Evolutionary conservation across 108 stramenopile species (phyloP), one percentile per base, ranked within the genome.

Genomic region (Cylindrotheca closterium): DNA sequence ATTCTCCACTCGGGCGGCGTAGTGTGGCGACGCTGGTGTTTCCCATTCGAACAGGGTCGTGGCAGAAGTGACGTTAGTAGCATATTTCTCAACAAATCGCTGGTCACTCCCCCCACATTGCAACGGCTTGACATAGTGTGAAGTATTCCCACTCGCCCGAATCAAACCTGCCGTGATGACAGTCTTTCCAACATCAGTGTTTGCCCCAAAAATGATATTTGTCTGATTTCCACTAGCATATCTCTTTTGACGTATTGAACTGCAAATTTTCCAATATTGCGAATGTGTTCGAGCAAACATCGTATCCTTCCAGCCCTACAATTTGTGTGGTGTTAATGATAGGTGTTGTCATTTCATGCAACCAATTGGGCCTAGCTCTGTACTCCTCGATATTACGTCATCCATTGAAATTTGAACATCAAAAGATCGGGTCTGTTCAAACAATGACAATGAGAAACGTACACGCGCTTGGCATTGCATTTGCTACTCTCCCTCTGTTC

Each of bases 141-240:
- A 28, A 30, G 32, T 49, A 50, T 46, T 47, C n/a, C 54, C 31
- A 15, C 31, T 21, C 17, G 82, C 87, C 25, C 80, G 79, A 29
- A 92, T 64, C 33, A 98, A 82, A 10, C 93, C 96, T 30, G 93
- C 81, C 31, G 88, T 79, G 21, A 97, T 67, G 10, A 97, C 74
- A 1, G 96, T 96, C 70, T 98, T 98, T 32, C 98, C 98, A 15
- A 98, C 95, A 58, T 97, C 98, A 22, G 98, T 98, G 68, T 96
- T 96, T 57, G 98, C 96, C 27, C 98, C 98, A 80, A 96, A 98
- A 17, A 98, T 68, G 22, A 94, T 55, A 58, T 94, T 87, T 19
- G 63, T 73, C 33, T 49, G 37, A 42, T n/a, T n/a, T n/a, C n/a
- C n/a, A n/a, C n/a, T n/a, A n/a, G n/a, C n/a, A n/a, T n/a, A n/a